Evolutionary conservation across 139 green algal species (phyloP), one percentile per base, ranked within the genome.

Genomic region (Chlamydomonas urium): DNA sequence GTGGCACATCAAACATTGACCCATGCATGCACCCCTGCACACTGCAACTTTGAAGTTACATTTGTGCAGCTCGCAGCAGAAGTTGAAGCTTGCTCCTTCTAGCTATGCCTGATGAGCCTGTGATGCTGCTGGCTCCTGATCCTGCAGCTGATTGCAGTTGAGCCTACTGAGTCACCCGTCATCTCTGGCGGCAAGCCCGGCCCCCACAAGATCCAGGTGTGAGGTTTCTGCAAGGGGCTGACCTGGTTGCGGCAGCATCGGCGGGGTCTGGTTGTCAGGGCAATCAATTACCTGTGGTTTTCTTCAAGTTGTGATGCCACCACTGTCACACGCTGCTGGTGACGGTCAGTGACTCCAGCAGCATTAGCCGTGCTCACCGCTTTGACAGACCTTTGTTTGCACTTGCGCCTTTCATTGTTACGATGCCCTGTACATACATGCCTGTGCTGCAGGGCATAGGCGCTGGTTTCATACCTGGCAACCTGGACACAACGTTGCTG

Each of bases 201-300:
- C 0, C 93, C 93, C 1, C 93, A 98, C 84, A 97, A 97, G 81
- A 98, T 98, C 75, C 93, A 97, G 74, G 88, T 53, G 42, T 8
- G 53, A 31, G n/a, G n/a, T n/a, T n/a, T n/a, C n/a, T n/a, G n/a
- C n/a, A 17, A 53, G 14, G 45, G 45, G 45, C 14, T 53, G 14
- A 53, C 17, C 14, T 17, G 14, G n/a, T n/a, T n/a, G n/a, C n/a
- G n/a, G n/a, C n/a, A n/a, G n/a, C n/a, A n/a, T n/a, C n/a, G n/a
- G n/a, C n/a, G n/a, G n/a, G n/a, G n/a, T n/a, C n/a, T n/a, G n/a
- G n/a, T n/a, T n/a, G n/a, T n/a, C n/a, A n/a, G n/a, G n/a, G n/a
- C n/a, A n/a, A n/a, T n/a, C n/a, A n/a, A n/a, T n/a, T n/a, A n/a
- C n/a, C n/a, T n/a, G n/a, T n/a, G n/a, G n/a, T n/a, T n/a, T n/a